A percentile compares a stretch with the other conserved stretches of the same genome.
Conservation (phyloP, 345 rosid species). For the Noccaea caerulescens region DNA sequence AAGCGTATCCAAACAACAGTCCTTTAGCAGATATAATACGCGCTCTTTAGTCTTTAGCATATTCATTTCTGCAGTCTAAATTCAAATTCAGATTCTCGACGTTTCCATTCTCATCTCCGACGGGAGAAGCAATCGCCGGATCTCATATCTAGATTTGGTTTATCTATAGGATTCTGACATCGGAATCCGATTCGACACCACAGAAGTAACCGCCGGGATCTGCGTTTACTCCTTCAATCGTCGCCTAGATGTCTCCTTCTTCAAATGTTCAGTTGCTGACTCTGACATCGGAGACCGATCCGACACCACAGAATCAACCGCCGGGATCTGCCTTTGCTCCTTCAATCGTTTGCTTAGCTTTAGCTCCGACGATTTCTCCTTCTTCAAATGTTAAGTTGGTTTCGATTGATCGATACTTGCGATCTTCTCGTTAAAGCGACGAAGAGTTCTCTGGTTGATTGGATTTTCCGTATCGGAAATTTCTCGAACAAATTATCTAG, state of each 20-base stretch:
- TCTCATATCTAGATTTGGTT: too few species aligned
- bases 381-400: not conserved
- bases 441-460: too few species aligned
- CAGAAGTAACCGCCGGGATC: too few species aligned
- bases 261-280: not conserved
- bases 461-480: too few species aligned
- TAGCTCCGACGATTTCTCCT: not conserved
- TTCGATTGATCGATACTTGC: not conserved
- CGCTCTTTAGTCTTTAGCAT: not conserved
- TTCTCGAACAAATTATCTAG: too few species aligned
- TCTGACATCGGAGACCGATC: too few species aligned
- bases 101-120: not conserved
- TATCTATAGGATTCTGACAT: too few species aligned
- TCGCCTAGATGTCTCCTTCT: not conserved
- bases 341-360: too few species aligned
- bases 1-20: slow-evolving; percentile 18
- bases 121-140: not conserved
- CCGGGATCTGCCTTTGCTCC: too few species aligned
- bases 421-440: not conserved
- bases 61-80: not conserved
- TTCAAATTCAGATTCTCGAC: not conserved
- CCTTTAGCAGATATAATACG: not conserved
- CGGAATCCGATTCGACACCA: too few species aligned
- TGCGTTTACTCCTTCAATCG: too few species aligned
- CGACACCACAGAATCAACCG: too few species aligned